Base-by-base conservation (phyloP, 805 yeast species). In the Saccharomycopsis guyanensis region DNA sequence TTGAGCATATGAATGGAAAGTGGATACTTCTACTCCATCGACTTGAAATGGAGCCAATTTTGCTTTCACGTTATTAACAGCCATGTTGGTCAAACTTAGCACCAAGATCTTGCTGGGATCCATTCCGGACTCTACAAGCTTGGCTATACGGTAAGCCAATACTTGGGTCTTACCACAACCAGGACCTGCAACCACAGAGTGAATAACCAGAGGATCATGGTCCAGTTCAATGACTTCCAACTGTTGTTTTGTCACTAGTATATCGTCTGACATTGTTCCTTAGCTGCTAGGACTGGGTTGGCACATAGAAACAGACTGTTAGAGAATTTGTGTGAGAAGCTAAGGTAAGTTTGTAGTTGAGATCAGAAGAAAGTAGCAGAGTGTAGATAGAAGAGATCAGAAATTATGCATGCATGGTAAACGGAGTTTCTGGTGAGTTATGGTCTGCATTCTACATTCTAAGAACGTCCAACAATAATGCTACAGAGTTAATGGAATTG, bases 1-100 rank as follows among this genome's bases (percentile, higher is more conserved):
- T 37, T 75, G 73, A 6, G 86, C 78, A 53, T 78, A 72, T 1
- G 80, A 72, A 61, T 83, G 88, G 55, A 83, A 78, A 0, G 89
- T 83, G 51, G 68, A 64, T 0, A 81, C 64, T 18, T 66, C 65
- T 7, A 79, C 61, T 22, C 57, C 55, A 1, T 52, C 64, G 3
- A 51, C 56, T 1, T 73, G 73, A 19, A 75, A 51, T 0, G 56
- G 56, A 1, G 34, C 38, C 27, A 66, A 66, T 48, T 59, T 71
- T 32, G 36, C 48, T 38, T 57, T 64, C 35, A 66, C 68, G 46
- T 62, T 75, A 29, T 70, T 72, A 1, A 82, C 87, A 0, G 88
- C 77, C 45, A 82, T 67, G 54, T 82, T 83, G 0, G 91, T 82
- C 71, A 83, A 68, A 12, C 86, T 77, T 3, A 83, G 64, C 2